Base-by-base conservation (phyloP, 2,329 filamentous ascomycete genomes). In the Pyrenophora graminea region DNA sequence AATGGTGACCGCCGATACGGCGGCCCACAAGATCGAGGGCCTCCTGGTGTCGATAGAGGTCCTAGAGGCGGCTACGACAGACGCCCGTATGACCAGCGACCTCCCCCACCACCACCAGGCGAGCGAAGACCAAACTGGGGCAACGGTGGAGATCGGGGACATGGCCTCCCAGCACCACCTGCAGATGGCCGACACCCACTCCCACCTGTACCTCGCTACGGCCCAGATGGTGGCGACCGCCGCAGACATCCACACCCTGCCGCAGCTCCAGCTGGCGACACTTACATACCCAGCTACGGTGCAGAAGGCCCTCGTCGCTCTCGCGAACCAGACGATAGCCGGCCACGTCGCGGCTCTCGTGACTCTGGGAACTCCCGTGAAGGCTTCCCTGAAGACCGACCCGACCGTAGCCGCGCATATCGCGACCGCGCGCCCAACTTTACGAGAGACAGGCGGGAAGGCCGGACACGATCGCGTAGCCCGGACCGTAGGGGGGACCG, bases 251-350 rank as follows among this genome's bases (percentile, higher is more conserved):
- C 27, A 30, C 27, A 30, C 12, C 27, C 27, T 4, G 45, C 65
- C 64, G 55, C 59, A 3, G 40, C 52, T 13, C 60, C 57, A n/a
- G 53, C 53, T 19, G 61, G 61, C 6, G 77, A 80, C 52, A 77
- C 73, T 0, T 79, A 79, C 55, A 76, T 79, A 23, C 77, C 77
- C 1, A 71, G 70, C 39, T 79, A 79, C 50, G 45, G 56, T 43
- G 45, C 51, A 5, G 58, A 66, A n/a, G 65, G 58, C 7, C 65
- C 68, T 6, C 53, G 68, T n/a, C 61, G 64, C 6, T 70, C 69
- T 32, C 63, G 69, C 39, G 71, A 73, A 38, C 64, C 68, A 21
- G 72, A 74, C 18, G 70, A 73, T 4, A 30, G 10, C 2, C 62
- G 66, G 12, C 61, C 65, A 19, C 61, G 69, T 44, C 64, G 60